These are phyloP conservation scores for Graphiopsis chlorocephala DNA, from an alignment of 2,329 filamentous ascomycete species.

Conservation along the genomic window DNA sequence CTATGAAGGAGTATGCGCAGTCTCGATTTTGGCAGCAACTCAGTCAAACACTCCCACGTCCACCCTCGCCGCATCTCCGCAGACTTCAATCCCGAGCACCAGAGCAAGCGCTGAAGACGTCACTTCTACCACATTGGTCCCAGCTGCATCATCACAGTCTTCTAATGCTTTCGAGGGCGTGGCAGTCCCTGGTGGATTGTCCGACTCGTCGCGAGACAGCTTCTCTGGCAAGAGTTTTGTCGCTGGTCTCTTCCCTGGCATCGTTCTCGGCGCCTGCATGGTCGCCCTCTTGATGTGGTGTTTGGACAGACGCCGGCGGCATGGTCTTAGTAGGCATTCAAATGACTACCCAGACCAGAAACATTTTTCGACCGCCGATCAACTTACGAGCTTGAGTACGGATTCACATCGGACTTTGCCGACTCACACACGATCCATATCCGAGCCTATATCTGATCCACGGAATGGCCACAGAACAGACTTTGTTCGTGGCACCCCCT, in stretches of 20 bases:
- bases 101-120: not conserved
- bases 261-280: slow-evolving; percentile 30
- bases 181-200: not conserved
- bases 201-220: not conserved
- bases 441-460: slow-evolving; percentile 30
- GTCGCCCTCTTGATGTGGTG: slow-evolving; percentile 28
- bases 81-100: not conserved
- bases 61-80: not conserved
- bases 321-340: not conserved
- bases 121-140: not conserved
- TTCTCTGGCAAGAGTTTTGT: slow-evolving; percentile 36
- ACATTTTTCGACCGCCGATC: slow-evolving; percentile 18
- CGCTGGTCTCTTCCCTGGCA: slow-evolving; percentile 35
- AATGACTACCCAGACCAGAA: slow-evolving; percentile 26
- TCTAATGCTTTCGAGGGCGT: not conserved
- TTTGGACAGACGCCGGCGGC: slow-evolving; percentile 21
- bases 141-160: not conserved
- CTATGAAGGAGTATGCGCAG: slow-evolving; percentile 51
- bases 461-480: slow-evolving; percentile 32
- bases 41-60: slow-evolving; percentile 14
- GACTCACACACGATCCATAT: slow-evolving; percentile 34
- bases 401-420: slow-evolving; percentile 10
- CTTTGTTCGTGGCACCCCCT: slow-evolving; percentile 32
- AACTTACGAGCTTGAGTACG: slow-evolving; percentile 14
- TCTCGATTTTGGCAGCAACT: slow-evolving; percentile 21